Evolutionary conservation across 148 eudicot species (phyloP).

Genomic region (Salicornia ramosissima): DNA sequence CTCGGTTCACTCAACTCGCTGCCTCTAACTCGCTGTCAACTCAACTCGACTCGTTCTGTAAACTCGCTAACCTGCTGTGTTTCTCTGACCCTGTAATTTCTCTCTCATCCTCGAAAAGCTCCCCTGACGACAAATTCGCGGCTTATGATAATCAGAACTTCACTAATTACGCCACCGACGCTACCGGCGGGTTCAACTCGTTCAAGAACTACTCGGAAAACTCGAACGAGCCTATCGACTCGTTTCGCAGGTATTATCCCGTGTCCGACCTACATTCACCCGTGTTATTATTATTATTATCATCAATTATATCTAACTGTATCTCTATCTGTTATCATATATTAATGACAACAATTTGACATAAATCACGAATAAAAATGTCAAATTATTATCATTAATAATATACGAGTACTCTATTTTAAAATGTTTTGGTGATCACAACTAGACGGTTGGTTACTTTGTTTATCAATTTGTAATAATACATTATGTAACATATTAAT

Average conservation of each 20-base stretch:
- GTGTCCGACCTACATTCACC: not conserved
- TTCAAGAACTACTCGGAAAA: conserved; percentile 50
- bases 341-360: no score
- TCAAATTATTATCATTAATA: no score
- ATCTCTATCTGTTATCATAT: no score
- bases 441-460: no score
- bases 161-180: conserved; percentile 60
- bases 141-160: conserved; percentile 50
- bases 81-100: conserved; percentile 42
- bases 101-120: conserved; percentile 40
- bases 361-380: no score
- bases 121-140: conserved; percentile 26
- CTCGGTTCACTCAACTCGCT: conserved; percentile 61
- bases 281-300: not conserved
- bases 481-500: no score
- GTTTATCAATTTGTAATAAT: no score
- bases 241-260: conserved; percentile 37
- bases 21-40: conserved; percentile 43
- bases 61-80: conserved; percentile 61
- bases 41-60: conserved; percentile 52
- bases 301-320: no score
- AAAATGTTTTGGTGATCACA: no score
- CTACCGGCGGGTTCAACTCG: conserved; percentile 41
- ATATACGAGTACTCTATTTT: no score
- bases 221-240: conserved; percentile 30